phyloP scores from a whole-genome alignment of 2,329 filamentous ascomycete species.

The Lecanosticta acicola region DNA sequence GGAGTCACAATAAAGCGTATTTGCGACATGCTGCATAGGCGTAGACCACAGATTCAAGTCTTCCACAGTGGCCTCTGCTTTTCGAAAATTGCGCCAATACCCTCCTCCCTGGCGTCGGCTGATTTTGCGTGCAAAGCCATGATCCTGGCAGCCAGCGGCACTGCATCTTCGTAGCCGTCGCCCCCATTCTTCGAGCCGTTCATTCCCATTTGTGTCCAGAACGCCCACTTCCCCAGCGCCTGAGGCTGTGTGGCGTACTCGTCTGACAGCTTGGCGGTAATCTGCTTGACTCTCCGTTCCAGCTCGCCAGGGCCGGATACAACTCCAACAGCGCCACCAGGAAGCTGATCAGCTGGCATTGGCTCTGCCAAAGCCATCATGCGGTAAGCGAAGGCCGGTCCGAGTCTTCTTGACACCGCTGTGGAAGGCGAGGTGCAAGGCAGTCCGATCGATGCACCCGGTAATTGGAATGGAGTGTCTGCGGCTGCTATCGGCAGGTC shows the following conservation, averaged over 20 bases:
- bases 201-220: slow-evolving; percentile 14
- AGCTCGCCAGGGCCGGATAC: slow-evolving; percentile 12
- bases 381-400: slow-evolving; percentile 14
- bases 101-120: slow-evolving; percentile 12
- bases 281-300: slow-evolving; percentile 8
- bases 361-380: slow-evolving; percentile 17
- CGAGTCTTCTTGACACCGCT: slow-evolving; percentile 13
- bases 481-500: slow-evolving; percentile 16
- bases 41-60: too few relatives aligned
- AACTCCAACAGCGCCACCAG: slow-evolving; percentile 14
- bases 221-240: slow-evolving; percentile 18
- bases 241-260: slow-evolving; percentile 13
- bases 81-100: slow-evolving; percentile 13
- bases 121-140: slow-evolving; percentile 17
- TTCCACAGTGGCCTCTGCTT: slow-evolving; percentile 13
- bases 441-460: slow-evolving; percentile 15
- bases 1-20: neutral
- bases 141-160: slow-evolving; percentile 13
- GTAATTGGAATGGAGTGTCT: slow-evolving; percentile 14
- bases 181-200: slow-evolving; percentile 8
- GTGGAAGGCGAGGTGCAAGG: slow-evolving; percentile 17
- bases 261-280: slow-evolving; percentile 9
- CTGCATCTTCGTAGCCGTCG: slow-evolving; percentile 18
- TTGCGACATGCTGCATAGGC: neutral
- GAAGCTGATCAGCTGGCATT: slow-evolving; percentile 14